A percentile compares a stretch with the other conserved stretches of the same genome.
Evolutionary conservation across 1,139 yeast species (phyloP).

Genomic region (Hyphopichia wangnamkhiaoensis): DNA sequence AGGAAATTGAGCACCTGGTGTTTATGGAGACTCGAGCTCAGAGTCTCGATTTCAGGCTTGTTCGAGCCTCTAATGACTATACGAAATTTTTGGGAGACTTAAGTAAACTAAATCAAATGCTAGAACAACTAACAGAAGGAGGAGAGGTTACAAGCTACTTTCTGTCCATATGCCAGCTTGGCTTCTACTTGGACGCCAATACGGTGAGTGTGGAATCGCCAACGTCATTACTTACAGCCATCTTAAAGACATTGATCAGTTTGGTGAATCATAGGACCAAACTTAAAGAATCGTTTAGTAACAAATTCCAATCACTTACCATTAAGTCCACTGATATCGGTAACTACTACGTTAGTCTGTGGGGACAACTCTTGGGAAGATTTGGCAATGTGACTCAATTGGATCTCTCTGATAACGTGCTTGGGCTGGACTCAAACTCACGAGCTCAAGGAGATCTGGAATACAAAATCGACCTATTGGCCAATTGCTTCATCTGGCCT

Average conservation of each 20-base stretch:
- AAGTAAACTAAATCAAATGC: constrained; percentile 21
- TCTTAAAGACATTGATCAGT: constrained; percentile 26
- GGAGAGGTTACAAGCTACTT: constrained; percentile 17
- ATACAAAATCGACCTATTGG: constrained; percentile 22
- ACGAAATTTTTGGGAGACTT: constrained; percentile 25
- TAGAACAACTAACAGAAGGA: constrained; percentile 14
- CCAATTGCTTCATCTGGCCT: constrained; percentile 30
- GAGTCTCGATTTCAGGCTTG: constrained; percentile 26
- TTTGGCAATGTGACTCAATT: constrained; percentile 24
- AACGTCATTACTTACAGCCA: constrained; percentile 28
- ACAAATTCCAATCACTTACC: constrained; percentile 24
- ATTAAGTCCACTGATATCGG: constrained; percentile 42
- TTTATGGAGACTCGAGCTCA: constrained; percentile 26
- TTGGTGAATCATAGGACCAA: constrained; percentile 14
- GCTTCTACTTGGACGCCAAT: constrained; percentile 29
- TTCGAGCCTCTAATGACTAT: constrained; percentile 31
- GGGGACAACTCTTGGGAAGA: constrained; percentile 33
- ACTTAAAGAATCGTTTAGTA: constrained; percentile 12
- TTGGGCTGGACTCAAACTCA: constrained; percentile 17
- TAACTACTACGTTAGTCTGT: constrained; percentile 28
- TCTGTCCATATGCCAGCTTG: constrained; percentile 20
- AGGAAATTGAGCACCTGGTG: constrained; percentile 10
- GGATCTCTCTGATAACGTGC: constrained; percentile 29
- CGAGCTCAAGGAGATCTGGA: not conserved
- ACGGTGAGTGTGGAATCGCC: constrained; percentile 28